Evolutionary conservation across 2,329 filamentous ascomycete genomes (phyloP), one percentile per base, ranked within the genome.

Genomic region (Aspergillus sp.): DNA sequence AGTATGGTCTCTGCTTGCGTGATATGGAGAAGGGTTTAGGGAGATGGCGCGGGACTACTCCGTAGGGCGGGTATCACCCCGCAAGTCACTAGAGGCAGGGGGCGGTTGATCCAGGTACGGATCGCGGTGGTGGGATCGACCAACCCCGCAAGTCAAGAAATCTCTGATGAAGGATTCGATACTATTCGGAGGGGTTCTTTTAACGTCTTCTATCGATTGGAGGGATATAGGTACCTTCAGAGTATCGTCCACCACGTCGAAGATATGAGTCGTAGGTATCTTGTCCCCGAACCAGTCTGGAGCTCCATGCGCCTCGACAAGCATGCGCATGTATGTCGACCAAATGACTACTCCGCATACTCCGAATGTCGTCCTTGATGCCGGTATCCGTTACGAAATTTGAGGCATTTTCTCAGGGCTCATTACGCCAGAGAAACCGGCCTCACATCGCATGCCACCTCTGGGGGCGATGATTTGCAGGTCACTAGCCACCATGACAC

Each of bases 401-500:
- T 60, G 60, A 47, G 58, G 60, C 59, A 62, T 62, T 62, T 62
- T 60, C 40, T 32, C 38, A 36, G 23, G 21, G 19, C 41, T 45
- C 46, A 61, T 60, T 59, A 60, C 59, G 53, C 56, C 58, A 49
- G 40, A 56, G 44, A 58, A 59, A 53, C 49, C 53, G 54, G 47
- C 50, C 38, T 23, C 11, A n/a, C 25, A 29, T 55, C 17, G 42
- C 44, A 47, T 51, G 48, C 45, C 36, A 49, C 44, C 38, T 45
- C 46, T 31, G 52, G 40, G 49, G 57, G 53, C 53, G 52, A 56
- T 58, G 59, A 61, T 61, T 60, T 61, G 59, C 56, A 61, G 56
- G 50, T 36, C 49, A 54, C 48, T 57, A 55, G 56, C 59, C 55
- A 62, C 58, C 57, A 61, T 62, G 60, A 62, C 60, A 62, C 58